These are phyloP conservation scores for Oryza longistaminata DNA, from an alignment of 176 grass and related monocot species.

Conservation along the genomic window DNA sequence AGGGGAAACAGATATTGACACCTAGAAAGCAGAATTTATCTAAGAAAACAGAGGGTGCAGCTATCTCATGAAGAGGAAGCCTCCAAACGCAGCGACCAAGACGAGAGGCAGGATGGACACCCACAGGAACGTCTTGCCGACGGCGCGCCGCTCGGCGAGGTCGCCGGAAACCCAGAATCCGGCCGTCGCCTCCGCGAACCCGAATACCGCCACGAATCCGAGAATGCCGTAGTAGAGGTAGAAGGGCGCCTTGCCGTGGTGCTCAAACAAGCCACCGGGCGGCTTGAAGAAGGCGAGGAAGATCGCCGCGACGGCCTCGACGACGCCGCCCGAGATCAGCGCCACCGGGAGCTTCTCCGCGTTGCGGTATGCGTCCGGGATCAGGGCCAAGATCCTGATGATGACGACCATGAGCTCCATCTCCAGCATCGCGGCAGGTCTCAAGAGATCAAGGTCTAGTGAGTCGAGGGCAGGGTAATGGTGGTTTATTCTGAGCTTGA, in stretches of 20 bases:
- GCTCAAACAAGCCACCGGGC: conserved; percentile 5
- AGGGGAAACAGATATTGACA: too few relatives aligned
- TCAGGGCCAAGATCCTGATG: neutral
- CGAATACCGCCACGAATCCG: neutral
- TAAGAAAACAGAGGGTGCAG: too few relatives aligned
- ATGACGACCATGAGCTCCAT: neutral
- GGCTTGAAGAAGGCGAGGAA: neutral
- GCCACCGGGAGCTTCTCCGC: neutral
- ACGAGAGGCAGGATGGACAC: neutral
- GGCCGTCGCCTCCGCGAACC: neutral
- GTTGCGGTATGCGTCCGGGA: neutral
- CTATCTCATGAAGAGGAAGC: neutral
- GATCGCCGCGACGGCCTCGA: neutral
- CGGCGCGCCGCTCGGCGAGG: neutral
- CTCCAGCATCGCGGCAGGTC: too few relatives aligned
- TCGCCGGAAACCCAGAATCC: conserved; percentile 16
- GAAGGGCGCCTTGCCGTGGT: neutral
- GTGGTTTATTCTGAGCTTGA: too few relatives aligned
- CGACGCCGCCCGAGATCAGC: neutral
- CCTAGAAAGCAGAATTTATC: too few relatives aligned
- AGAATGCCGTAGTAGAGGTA: conserved; percentile 25
- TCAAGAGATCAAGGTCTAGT: too few relatives aligned
- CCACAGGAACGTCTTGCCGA: neutral
- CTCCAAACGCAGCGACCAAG: neutral
- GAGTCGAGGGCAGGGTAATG: too few relatives aligned